Conservation (phyloP, 106 monocot genomes). For the Dendrobium chrysotoxum region DNA sequence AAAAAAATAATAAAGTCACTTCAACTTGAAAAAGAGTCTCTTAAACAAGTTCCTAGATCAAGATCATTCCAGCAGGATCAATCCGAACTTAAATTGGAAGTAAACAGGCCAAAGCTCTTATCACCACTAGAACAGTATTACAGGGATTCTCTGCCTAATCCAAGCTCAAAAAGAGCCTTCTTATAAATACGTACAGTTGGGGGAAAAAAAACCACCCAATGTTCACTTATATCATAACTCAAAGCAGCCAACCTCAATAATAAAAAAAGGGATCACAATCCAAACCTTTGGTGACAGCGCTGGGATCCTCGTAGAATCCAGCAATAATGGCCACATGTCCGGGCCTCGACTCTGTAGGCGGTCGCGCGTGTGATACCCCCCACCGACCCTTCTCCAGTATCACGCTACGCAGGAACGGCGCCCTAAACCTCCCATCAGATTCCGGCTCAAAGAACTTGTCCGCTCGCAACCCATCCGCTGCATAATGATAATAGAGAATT, state of each 20-base stretch:
- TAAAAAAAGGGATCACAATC: background rate
- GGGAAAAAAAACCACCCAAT: background rate
- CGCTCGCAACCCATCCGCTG: slow-evolving; percentile 86
- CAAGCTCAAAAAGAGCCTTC: slow-evolving; percentile 1
- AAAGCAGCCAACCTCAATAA: background rate
- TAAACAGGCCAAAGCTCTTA: background rate
- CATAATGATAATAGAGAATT: background rate
- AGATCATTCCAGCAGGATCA: background rate
- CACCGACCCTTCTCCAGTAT: slow-evolving; percentile 74
- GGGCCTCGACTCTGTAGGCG: slow-evolving; percentile 90
- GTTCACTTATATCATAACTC: background rate
- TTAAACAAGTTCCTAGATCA: background rate
- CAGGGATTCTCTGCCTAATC: background rate
- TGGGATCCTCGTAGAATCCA: slow-evolving; percentile 94
- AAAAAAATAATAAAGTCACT: background rate
- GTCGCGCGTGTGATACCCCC: slow-evolving; percentile 89
- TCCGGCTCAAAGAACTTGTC: slow-evolving; percentile 90
- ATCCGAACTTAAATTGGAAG: background rate
- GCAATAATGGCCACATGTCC: slow-evolving; percentile 83
- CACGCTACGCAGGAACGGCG: slow-evolving; percentile 65
- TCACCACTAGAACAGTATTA: background rate
- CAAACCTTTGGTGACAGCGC: slow-evolving; percentile 86
- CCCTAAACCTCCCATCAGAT: slow-evolving; percentile 51
- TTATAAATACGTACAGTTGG: background rate
- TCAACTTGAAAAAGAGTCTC: background rate